These are phyloP conservation scores for Thermothelomyces thermophilus DNA, from an alignment of 2,329 filamentous ascomycete species.

Conservation along the genomic window DNA sequence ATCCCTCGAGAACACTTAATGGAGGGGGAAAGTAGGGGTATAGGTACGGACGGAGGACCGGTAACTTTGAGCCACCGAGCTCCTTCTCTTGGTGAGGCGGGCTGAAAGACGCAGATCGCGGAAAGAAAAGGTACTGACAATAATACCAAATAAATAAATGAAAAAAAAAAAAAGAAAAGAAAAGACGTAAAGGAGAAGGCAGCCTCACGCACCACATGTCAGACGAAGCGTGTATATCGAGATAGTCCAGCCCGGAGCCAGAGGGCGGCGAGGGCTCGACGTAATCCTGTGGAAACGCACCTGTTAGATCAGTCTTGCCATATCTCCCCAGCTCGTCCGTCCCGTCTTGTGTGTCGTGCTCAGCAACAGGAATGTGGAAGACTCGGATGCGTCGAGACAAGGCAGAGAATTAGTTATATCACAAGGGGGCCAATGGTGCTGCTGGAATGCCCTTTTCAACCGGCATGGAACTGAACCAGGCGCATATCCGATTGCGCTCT, in stretches of 20 bases:
- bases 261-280: conserved; percentile 44
- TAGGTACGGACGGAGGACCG: conserved; percentile 18
- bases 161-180: conserved; percentile 14
- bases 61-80: conserved; percentile 16
- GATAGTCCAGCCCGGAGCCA: conserved; percentile 46
- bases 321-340: neutral
- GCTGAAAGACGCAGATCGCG: too few species aligned
- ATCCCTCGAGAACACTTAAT: conserved; percentile 12
- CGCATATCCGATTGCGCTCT: neutral
- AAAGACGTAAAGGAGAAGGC: conserved; percentile 7
- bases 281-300: conserved; percentile 42
- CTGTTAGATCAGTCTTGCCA: conserved; percentile 27
- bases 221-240: conserved; percentile 44
- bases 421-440: neutral
- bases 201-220: conserved; percentile 48
- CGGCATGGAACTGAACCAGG: too few species aligned
- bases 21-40: conserved; percentile 17
- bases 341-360: conserved; percentile 1
- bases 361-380: neutral
- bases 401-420: neutral
- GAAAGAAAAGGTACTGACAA: too few species aligned
- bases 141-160: neutral
- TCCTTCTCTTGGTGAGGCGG: too few species aligned
- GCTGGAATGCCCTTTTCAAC: neutral
- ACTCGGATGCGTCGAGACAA: neutral